Evolutionary conservation across 176 grass and related monocot species (phyloP).

Genomic region (Elaeis guineensis): DNA sequence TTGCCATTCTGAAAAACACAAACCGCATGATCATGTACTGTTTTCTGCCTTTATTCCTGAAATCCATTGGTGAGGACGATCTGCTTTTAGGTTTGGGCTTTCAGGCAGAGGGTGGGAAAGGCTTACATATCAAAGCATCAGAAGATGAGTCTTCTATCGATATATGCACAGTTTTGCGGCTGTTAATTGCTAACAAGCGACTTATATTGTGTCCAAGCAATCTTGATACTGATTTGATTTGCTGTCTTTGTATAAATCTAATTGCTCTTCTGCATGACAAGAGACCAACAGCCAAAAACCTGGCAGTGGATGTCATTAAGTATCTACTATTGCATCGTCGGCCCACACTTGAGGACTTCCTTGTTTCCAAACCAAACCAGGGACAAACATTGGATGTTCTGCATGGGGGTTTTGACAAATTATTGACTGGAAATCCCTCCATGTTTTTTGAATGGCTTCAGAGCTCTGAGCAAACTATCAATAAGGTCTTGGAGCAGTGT

Average conservation of each 20-base stretch:
- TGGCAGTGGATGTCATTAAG: conserved; percentile 80
- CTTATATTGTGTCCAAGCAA: conserved; percentile 91
- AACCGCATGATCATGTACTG: conserved; percentile 98
- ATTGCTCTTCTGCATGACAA: conserved; percentile 87
- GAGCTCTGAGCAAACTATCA: conserved; percentile 62
- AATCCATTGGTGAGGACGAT: conserved; percentile 83
- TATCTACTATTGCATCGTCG: conserved; percentile 82
- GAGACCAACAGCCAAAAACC: conserved; percentile 58
- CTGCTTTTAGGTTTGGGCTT: conserved; percentile 67
- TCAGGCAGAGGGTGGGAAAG: conserved; percentile 55
- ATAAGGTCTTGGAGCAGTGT: conserved; percentile 80
- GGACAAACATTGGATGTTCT: conserved; percentile 64
- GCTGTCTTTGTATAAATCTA: conserved; percentile 86
- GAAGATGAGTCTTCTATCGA: conserved; percentile 77
- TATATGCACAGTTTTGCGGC: conserved; percentile 83
- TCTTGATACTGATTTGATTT: conserved; percentile 85
- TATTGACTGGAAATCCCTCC: conserved; percentile 63
- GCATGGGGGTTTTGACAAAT: conserved; percentile 82
- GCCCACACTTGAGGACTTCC: conserved; percentile 73
- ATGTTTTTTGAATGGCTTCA: conserved; percentile 89
- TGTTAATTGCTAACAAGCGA: conserved; percentile 88
- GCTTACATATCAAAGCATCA: conserved; percentile 33
- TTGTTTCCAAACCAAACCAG: conserved; percentile 78
- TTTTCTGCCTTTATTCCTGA: conserved; percentile 85
- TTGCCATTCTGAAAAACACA: conserved; percentile 94